These are phyloP conservation scores for Globisporangium barbulae DNA, from an alignment of 352 stramenopile genomes.

Conservation along the genomic window DNA sequence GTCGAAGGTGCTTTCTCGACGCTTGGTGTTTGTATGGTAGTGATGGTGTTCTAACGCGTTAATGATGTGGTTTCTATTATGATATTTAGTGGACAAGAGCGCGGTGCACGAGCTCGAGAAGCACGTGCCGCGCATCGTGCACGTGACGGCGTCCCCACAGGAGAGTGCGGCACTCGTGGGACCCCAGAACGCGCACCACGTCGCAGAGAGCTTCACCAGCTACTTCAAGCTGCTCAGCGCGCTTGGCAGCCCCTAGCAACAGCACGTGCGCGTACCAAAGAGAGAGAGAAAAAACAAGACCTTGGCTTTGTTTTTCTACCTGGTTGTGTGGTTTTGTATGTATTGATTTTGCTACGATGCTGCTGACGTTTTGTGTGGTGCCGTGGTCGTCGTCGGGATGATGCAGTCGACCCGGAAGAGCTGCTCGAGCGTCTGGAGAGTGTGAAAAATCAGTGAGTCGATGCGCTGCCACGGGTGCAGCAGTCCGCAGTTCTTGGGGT, in stretches of 20 bases:
- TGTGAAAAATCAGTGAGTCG: slow-evolving; percentile 41
- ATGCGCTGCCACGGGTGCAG: slow-evolving; percentile 54
- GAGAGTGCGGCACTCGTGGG: slow-evolving; percentile 15
- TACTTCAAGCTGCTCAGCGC: slow-evolving; percentile 67
- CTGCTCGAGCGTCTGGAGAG: slow-evolving; percentile 53
- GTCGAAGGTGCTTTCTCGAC: slow-evolving; percentile 58
- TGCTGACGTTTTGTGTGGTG: slow-evolving; percentile 9
- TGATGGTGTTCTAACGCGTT: neutral
- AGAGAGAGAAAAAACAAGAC: neutral
- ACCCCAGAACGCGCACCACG: slow-evolving; percentile 44
- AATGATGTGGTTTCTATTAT: slow-evolving; percentile 10
- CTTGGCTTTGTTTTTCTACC: neutral
- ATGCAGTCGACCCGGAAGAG: slow-evolving; percentile 53
- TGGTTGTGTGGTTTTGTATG: neutral
- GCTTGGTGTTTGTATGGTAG: neutral
- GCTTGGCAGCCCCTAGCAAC: slow-evolving; percentile 9
- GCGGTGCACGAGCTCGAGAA: slow-evolving; percentile 66
- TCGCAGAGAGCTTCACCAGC: slow-evolving; percentile 55
- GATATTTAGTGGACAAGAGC: slow-evolving; percentile 41
- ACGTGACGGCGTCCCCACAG: slow-evolving; percentile 38
- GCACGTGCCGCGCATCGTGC: slow-evolving; percentile 70
- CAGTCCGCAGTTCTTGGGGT: slow-evolving; percentile 32
- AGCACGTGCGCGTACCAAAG: slow-evolving; percentile 6
- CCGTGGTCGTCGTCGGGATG: slow-evolving; percentile 18
- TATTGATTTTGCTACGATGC: slow-evolving; percentile 2